These are phyloP conservation scores for Penicilliopsis zonata DNA, from an alignment of 495 filamentous ascomycete species.

Conservation along the genomic window DNA sequence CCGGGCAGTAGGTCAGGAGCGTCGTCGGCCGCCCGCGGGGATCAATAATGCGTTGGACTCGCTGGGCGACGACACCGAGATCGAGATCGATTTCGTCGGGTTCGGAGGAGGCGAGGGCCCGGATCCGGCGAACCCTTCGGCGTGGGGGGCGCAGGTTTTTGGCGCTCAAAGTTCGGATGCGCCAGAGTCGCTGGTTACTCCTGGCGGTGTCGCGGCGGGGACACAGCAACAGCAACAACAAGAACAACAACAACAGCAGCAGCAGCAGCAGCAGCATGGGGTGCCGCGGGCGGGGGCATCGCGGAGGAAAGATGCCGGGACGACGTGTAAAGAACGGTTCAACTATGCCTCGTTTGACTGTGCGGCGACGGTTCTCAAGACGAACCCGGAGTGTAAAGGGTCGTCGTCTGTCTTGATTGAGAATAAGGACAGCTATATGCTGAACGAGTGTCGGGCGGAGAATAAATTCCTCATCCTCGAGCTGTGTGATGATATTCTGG, in stretches of 20 bases:
- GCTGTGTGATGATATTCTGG: conserved; percentile 79
- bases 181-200: conserved; percentile 15
- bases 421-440: conserved; percentile 98
- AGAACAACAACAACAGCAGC: no score
- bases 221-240: conserved; percentile 16
- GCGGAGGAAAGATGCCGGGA: conserved; percentile 83
- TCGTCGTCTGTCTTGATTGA: conserved; percentile 80
- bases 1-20: conserved; percentile 25
- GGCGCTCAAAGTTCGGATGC: conserved; percentile 20
- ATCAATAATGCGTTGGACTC: conserved; percentile 58
- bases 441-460: conserved; percentile 73
- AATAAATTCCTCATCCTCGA: conserved; percentile 95
- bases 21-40: conserved; percentile 36
- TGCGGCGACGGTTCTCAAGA: conserved; percentile 86
- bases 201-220: conserved; percentile 10
- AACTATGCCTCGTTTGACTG: conserved; percentile 97
- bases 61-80: conserved; percentile 80
- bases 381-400: conserved; percentile 70
- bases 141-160: conserved; percentile 22
- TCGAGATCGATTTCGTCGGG: conserved; percentile 76
- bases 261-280: conserved; percentile 16
- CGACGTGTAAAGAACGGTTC: conserved; percentile 88
- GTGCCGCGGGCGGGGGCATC: conserved; percentile 28
- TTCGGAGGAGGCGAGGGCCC: conserved; percentile 41
- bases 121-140: conserved; percentile 21